Percentiles rank a stretch among this genome's conserved stretches.
phyloP scores from a whole-genome alignment of 441 rosid species.

The Pelargonium fulgidum region DNA sequence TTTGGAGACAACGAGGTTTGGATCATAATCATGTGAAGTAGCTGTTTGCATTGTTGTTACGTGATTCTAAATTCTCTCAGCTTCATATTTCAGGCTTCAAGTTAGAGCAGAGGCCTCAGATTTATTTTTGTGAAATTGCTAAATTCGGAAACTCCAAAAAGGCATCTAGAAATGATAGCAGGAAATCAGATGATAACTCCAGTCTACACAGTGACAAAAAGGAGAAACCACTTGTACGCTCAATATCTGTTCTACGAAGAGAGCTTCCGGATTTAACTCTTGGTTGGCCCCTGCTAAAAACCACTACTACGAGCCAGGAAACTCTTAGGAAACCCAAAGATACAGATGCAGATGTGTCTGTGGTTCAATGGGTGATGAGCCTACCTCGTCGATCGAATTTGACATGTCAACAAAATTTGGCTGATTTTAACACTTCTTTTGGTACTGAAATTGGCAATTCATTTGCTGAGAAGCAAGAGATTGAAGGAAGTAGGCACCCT shows the following conservation, averaged over 20 bases:
- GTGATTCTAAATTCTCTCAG: not conserved
- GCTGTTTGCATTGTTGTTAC: not conserved
- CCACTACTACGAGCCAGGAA: not conserved
- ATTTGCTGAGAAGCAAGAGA: not conserved
- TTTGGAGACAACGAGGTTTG: conserved; percentile 1
- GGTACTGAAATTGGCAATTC: not conserved
- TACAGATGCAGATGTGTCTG: not conserved
- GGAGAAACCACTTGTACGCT: not conserved
- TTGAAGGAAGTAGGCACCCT: not conserved
- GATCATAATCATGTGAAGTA: not conserved
- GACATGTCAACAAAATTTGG: not conserved
- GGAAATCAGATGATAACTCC: not conserved
- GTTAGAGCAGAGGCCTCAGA: conserved; percentile 4
- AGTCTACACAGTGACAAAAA: not conserved
- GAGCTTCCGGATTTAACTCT: not conserved
- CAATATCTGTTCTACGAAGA: not conserved
- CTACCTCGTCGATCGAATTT: not conserved
- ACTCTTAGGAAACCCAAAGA: not conserved
- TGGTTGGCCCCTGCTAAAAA: not conserved
- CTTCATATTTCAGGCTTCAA: conserved; percentile 1
- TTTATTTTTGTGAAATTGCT: not conserved
- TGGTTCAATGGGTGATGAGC: conserved; percentile 6
- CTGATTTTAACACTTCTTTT: not conserved
- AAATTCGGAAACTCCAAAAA: not conserved
- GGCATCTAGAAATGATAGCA: not conserved